A percentile compares a stretch with the other conserved stretches of the same genome.
Conservation (phyloP, 2,329 filamentous ascomycete genomes). For the Passalora sequoiae region DNA sequence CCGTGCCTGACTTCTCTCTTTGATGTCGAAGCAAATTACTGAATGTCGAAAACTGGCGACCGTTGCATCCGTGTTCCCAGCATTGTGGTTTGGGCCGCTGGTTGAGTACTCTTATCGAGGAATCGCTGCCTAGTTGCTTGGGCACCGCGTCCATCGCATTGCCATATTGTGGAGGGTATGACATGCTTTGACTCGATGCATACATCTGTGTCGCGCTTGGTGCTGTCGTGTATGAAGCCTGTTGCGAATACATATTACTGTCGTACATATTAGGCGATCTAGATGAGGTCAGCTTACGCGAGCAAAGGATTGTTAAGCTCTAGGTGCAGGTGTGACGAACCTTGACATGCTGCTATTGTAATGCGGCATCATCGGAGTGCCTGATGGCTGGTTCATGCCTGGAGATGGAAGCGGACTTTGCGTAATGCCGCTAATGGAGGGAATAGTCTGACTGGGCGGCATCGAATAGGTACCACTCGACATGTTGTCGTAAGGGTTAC, state of each 20-base stretch:
- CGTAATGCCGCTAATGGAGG: constrained; percentile 32
- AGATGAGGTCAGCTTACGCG: constrained; percentile 4
- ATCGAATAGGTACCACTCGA: constrained; percentile 26
- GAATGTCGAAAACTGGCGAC: constrained; percentile 90
- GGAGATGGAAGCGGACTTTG: constrained; percentile 32
- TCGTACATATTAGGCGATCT: constrained; percentile 33
- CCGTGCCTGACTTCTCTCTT: constrained; percentile 87
- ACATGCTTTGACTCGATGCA: constrained; percentile 16
- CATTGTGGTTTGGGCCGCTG: constrained; percentile 79
- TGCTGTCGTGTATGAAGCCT: constrained; percentile 21
- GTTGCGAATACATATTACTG: constrained; percentile 24
- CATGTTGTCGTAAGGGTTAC: constrained; percentile 27
- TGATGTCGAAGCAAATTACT: constrained; percentile 91
- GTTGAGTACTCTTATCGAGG: constrained; percentile 33
- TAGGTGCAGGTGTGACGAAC: constrained; percentile 17
- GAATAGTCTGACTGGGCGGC: constrained; percentile 27
- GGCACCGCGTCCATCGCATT: constrained; percentile 22
- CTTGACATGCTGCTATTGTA: constrained; percentile 25
- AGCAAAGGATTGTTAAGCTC: constrained; percentile 4
- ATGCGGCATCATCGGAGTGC: constrained; percentile 19
- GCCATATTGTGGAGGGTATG: constrained; percentile 25
- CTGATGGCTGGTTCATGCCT: constrained; percentile 22
- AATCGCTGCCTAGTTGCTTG: constrained; percentile 21
- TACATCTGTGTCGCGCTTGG: constrained; percentile 26
- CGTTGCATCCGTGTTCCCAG: constrained; percentile 96